These are phyloP conservation scores for Tricholoma terreum DNA, from an alignment of 768 basidiomycete genomes.

Conservation along the genomic window DNA sequence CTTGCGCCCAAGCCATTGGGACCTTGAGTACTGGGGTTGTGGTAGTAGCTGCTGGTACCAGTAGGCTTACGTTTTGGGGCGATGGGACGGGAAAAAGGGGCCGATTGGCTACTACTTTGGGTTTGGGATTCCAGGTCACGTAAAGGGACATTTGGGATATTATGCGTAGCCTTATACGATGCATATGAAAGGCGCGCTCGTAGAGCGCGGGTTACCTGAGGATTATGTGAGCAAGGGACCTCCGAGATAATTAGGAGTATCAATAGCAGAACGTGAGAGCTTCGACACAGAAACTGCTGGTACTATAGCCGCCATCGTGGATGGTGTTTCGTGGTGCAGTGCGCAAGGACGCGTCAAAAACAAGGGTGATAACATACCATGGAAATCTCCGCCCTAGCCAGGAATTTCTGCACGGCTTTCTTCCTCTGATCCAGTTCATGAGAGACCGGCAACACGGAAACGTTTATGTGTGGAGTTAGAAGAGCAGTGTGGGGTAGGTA, in stretches of 20 bases:
- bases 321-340: slow-evolving; percentile 16
- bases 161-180: slow-evolving; percentile 78
- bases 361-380: slow-evolving; percentile 55
- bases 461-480: slow-evolving; percentile 35
- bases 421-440: slow-evolving; percentile 60
- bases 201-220: slow-evolving; percentile 76
- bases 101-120: slow-evolving; percentile 38
- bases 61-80: slow-evolving; percentile 56
- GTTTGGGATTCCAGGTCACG: slow-evolving; percentile 70
- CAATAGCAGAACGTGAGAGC: neutral
- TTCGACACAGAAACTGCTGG: neutral
- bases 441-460: slow-evolving; percentile 34
- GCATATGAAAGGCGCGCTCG: slow-evolving; percentile 81
- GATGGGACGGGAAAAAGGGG: slow-evolving; percentile 48
- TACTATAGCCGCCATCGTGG: slow-evolving; percentile 6
- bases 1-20: slow-evolving; percentile 29
- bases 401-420: slow-evolving; percentile 69
- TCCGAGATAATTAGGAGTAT: slow-evolving; percentile 22
- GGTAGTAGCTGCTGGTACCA: slow-evolving; percentile 45
- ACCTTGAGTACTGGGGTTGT: slow-evolving; percentile 51
- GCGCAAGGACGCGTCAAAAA: slow-evolving; percentile 47
- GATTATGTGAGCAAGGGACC: slow-evolving; percentile 37
- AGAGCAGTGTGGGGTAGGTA: slow-evolving; percentile 48
- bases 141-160: slow-evolving; percentile 61
- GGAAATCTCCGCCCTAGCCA: slow-evolving; percentile 75